Percentiles rank a stretch among this genome's conserved stretches.
These are phyloP conservation scores for Fragaria nilgerrensis DNA, from an alignment of 306 rosid genomes.

Conservation along the genomic window DNA sequence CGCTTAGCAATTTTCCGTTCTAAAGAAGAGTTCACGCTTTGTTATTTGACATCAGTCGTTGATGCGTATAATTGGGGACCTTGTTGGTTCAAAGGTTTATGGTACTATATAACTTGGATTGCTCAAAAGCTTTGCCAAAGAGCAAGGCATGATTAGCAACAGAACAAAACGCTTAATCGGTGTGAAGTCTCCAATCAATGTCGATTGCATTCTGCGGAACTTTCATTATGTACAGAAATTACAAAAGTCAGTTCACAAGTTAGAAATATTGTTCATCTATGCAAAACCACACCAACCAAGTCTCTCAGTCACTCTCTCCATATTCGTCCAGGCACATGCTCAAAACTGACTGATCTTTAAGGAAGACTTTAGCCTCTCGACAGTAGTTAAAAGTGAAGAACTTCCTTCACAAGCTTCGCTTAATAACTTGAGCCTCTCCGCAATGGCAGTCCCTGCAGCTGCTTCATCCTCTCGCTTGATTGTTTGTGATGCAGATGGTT, in stretches of 20 bases:
- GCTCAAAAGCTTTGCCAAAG: neutral
- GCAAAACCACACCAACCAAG: neutral
- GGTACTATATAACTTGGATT: neutral
- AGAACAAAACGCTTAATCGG: neutral
- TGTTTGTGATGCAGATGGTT: conserved; percentile 22
- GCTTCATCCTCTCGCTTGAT: conserved; percentile 25
- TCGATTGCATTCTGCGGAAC: neutral
- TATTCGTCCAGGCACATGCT: neutral
- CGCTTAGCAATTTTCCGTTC: too few relatives aligned
- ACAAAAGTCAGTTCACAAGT: neutral
- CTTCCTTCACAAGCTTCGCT: conserved; percentile 73
- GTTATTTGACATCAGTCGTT: too few relatives aligned
- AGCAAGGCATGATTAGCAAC: neutral
- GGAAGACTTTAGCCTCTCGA: conserved; percentile 50
- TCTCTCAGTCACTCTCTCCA: neutral
- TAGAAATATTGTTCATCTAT: neutral
- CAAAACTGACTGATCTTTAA: conserved; percentile 27
- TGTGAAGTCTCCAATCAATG: neutral
- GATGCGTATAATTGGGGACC: too few relatives aligned
- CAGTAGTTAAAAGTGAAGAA: conserved; percentile 58
- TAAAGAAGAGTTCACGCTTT: too few relatives aligned
- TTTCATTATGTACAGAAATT: neutral
- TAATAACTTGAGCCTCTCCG: conserved; percentile 53
- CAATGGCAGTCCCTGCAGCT: conserved; percentile 32
- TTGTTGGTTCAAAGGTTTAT: neutral